Base-by-base conservation (phyloP, 345 rosid species). In the Litchi chinensis region DNA sequence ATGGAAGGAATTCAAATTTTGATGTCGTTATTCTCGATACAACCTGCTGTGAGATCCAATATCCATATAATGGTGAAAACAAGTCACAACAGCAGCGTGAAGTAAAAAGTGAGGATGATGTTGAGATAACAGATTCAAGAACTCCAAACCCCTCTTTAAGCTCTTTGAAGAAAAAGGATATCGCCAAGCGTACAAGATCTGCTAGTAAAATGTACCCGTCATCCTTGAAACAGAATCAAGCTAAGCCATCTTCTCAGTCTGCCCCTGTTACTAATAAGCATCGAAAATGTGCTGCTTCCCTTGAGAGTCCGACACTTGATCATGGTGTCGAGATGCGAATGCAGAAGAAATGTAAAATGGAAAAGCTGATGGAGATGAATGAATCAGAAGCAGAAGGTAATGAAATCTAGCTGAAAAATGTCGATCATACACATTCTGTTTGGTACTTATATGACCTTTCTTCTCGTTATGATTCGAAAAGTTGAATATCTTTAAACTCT, bases 11-110 rank as follows among this genome's bases (percentile, higher is more conserved):
- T 57, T 83, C 86, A 41, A 76, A 43, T 67, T 88, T 88, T 68
- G 77, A 77, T 16, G 84, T 86, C 46, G 46, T 60, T 62, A 82
- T 85, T 39, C 81, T 82, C 59, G 83, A 84, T 72, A 62, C n/a
- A 10, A 78, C 86, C 54, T 75, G 72, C 8, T 82, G 86, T 15
- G 88, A 88, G 68, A 85, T 88, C 66, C 73, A 71, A 57, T 85
- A 84, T 48, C 82, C 79, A 48, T 37, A 72, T 13, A 70, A 70
- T 44, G 57, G 32, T 22, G 37, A 46, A n/a, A 21, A 41, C 10
- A 24, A 65, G 10, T 22, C 65, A 21, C 10, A 5, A 64, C 40
- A 2, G 6, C 16, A 68, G 18, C 8, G 8, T 44, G 54, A 44
- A 46, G 43, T 69, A 1, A 21, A 81, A 69, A 83, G 78, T 52